Percentiles rank a stretch among this genome's conserved stretches.
These are phyloP conservation scores for Diaporthe sp. DNA, from an alignment of 2,329 filamentous ascomycete genomes.

Conservation along the genomic window DNA sequence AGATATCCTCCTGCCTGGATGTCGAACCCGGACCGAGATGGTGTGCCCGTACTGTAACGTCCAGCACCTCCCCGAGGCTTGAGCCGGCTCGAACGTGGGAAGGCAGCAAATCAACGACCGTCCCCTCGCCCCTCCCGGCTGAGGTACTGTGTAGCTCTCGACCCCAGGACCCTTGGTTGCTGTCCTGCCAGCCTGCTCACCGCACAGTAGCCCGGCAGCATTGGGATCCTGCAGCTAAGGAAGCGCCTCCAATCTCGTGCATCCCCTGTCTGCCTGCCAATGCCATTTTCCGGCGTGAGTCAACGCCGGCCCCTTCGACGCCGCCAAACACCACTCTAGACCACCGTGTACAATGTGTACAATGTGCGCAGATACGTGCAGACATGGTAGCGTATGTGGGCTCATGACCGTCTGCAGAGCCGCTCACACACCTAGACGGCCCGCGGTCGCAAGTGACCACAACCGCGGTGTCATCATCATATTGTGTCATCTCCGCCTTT, in stretches of 20 bases:
- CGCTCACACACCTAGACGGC: slow-evolving; percentile 1
- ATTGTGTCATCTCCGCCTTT: slow-evolving; percentile 6
- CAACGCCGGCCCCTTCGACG: slow-evolving; percentile 23
- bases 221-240: slow-evolving; percentile 6
- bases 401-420: slow-evolving; percentile 11
- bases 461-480: background rate
- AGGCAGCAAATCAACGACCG: slow-evolving; percentile 24
- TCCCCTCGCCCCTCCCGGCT: slow-evolving; percentile 16
- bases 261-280: background rate
- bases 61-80: background rate
- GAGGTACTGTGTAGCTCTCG: background rate
- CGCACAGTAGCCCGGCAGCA: slow-evolving; percentile 13
- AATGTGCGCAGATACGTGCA: background rate
- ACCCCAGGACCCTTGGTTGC: slow-evolving; percentile 8
- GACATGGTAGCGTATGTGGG: background rate
- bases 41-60: background rate
- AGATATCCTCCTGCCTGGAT: background rate
- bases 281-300: slow-evolving; percentile 23
- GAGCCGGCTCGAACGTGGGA: slow-evolving; percentile 28
- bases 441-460: slow-evolving; percentile 1
- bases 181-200: background rate
- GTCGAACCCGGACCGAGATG: background rate
- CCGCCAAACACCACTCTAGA: background rate
- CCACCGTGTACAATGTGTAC: background rate
- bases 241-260: background rate